Conservation (phyloP, 306 rosid species). For the Lagenaria siceraria region DNA sequence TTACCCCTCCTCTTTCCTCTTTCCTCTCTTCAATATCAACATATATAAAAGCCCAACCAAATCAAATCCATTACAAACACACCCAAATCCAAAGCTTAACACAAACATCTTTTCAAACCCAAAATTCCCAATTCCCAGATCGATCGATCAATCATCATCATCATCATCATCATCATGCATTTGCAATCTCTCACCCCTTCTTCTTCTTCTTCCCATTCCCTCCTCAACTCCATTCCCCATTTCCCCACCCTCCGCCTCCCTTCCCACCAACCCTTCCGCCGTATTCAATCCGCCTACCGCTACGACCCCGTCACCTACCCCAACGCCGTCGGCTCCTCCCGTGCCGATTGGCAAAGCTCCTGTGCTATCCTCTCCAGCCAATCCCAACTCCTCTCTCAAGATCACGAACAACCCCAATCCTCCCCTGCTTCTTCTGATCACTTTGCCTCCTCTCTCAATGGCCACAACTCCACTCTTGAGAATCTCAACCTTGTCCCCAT, state of each 20-base stretch:
- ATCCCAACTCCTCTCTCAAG: conserved; percentile 38
- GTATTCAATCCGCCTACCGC: conserved; percentile 35
- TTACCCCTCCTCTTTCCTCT: neutral
- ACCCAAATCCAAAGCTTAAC: no score
- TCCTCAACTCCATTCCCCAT: conserved; percentile 4
- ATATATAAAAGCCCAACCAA: conserved; percentile 10
- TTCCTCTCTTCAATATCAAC: neutral
- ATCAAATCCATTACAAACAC: no score
- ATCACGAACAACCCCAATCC: neutral
- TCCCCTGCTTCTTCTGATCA: conserved; percentile 9
- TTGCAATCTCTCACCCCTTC: conserved; percentile 50
- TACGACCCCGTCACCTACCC: conserved; percentile 30
- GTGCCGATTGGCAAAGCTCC: conserved; percentile 84
- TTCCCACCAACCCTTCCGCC: neutral
- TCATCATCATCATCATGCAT: conserved; percentile 29
- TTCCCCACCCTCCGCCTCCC: neutral
- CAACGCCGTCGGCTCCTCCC: conserved; percentile 37
- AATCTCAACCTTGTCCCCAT: conserved; percentile 60
- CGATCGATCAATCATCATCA: no score
- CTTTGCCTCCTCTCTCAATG: conserved; percentile 47
- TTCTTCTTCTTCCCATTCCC: conserved; percentile 20
- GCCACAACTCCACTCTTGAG: conserved; percentile 38
- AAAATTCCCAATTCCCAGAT: no score
- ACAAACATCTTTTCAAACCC: no score
- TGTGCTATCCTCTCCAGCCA: conserved; percentile 69